These are phyloP conservation scores for Eleusine indica DNA, from an alignment of 176 grass and related monocot genomes.

Conservation along the genomic window DNA sequence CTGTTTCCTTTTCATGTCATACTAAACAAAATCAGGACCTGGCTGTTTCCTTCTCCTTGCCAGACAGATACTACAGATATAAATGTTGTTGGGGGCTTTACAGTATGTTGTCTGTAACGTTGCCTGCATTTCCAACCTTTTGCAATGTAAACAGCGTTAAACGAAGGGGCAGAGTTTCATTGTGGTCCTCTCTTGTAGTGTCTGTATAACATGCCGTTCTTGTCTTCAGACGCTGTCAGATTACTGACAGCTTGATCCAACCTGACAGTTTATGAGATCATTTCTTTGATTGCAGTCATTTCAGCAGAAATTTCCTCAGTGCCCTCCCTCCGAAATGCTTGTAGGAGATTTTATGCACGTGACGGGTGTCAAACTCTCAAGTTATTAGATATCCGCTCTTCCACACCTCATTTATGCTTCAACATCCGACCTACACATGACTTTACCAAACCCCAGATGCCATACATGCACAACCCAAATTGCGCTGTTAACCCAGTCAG, in stretches of 20 bases:
- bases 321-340: constrained; percentile 8
- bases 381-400: too few species aligned
- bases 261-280: background rate
- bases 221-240: background rate
- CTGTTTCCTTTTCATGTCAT: background rate
- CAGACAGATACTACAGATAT: background rate
- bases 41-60: background rate
- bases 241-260: background rate
- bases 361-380: background rate
- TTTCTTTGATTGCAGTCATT: background rate
- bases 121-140: background rate
- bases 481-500: background rate
- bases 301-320: background rate
- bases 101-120: constrained; percentile 18
- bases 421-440: background rate
- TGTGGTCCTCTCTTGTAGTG: background rate
- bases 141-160: constrained; percentile 1
- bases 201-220: background rate
- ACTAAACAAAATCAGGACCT: too few species aligned
- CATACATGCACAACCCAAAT: background rate
- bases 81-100: background rate
- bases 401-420: too few species aligned
- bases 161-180: background rate
- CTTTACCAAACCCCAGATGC: background rate
- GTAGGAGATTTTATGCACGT: background rate